These are phyloP conservation scores for Syzygium malaccense DNA, from an alignment of 441 rosid genomes.

Conservation along the genomic window DNA sequence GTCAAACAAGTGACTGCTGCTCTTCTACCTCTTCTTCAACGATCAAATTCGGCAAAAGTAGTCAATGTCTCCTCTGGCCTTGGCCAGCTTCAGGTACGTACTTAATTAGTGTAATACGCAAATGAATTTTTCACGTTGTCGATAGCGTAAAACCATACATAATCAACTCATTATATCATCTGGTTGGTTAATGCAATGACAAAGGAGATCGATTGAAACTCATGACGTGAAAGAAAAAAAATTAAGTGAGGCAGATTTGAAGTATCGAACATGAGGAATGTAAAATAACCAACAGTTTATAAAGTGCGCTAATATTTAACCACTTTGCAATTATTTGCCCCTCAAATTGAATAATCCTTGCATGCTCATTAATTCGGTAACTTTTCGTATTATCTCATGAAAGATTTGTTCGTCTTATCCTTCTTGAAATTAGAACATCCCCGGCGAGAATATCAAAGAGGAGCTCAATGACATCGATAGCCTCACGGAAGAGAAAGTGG, in stretches of 20 bases:
- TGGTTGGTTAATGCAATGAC: neutral
- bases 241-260: no score
- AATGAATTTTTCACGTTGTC: neutral
- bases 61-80: slow-evolving; percentile 1
- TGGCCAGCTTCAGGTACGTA: slow-evolving; percentile 5
- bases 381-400: neutral
- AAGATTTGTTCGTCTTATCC: neutral
- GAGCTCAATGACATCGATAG: neutral
- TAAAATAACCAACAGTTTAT: no score
- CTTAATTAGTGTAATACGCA: neutral
- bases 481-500: slow-evolving; percentile 4
- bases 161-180: neutral
- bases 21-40: slow-evolving; percentile 6
- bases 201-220: neutral
- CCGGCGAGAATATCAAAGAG: neutral
- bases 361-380: neutral
- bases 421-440: neutral
- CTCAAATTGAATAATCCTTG: no score
- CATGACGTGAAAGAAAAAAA: neutral
- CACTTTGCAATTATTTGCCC: no score
- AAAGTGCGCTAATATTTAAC: no score
- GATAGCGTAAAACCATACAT: neutral
- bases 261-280: no score
- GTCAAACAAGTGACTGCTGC: neutral
- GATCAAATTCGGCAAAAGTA: neutral